These are phyloP conservation scores for Pistacia vera DNA, from an alignment of 345 rosid species.

Conservation along the genomic window DNA sequence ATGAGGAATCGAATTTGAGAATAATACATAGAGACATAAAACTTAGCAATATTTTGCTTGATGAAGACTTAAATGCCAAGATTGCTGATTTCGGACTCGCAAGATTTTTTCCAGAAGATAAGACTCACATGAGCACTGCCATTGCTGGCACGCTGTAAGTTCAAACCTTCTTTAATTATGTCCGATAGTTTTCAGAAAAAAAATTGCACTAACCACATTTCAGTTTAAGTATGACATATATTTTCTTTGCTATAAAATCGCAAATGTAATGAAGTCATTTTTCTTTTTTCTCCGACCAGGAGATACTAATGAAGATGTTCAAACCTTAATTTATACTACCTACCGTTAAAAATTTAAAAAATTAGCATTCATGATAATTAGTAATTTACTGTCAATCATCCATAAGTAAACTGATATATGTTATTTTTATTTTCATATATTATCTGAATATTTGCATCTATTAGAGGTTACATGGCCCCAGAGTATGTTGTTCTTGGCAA, in stretches of 20 bases:
- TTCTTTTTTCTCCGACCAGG: too few species aligned
- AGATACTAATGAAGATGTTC: too few species aligned
- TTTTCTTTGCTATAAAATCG: too few species aligned
- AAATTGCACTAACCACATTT: too few species aligned
- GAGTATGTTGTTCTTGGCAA: conserved; percentile 77
- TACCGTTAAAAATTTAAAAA: too few species aligned
- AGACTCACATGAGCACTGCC: conserved; percentile 70
- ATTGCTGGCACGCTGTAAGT: conserved; percentile 89
- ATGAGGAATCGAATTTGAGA: conserved; percentile 67
- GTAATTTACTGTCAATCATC: too few species aligned
- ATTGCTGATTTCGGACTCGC: conserved; percentile 97
- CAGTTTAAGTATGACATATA: too few species aligned
- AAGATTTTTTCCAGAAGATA: conserved; percentile 70
- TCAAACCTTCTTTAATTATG: conserved; percentile 7
- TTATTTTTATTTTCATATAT: background rate
- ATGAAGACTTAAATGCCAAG: conserved; percentile 62
- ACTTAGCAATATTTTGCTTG: conserved; percentile 73
- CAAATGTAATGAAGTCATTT: too few species aligned
- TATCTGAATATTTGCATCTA: background rate
- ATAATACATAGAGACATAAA: conserved; percentile 94
- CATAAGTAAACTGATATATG: background rate
- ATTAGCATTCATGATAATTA: too few species aligned
- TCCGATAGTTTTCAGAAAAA: background rate
- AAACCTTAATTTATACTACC: too few species aligned
- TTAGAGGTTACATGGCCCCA: conserved; percentile 95